phyloP scores from a whole-genome alignment of 495 filamentous ascomycete species.

The Melanomma pulvis-pyrius region DNA sequence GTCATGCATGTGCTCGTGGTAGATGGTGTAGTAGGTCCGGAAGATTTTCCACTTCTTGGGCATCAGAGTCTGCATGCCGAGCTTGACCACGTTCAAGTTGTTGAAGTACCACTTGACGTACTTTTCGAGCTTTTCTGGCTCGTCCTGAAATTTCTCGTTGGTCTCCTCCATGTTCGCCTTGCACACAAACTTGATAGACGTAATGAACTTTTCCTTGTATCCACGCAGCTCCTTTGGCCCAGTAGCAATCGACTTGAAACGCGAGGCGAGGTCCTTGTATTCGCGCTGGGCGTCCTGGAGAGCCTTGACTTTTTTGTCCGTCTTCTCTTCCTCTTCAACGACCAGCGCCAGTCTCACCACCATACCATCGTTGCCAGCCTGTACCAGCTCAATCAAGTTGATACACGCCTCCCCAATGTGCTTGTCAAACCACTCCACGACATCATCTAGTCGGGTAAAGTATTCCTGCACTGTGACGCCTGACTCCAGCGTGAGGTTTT shows the following conservation, averaged over 20 bases:
- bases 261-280: conserved; percentile 86
- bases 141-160: conserved; percentile 74
- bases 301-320: conserved; percentile 85
- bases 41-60: conserved; percentile 98
- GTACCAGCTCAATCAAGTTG: conserved; percentile 84
- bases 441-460: conserved; percentile 83
- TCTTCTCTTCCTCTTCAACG: conserved; percentile 94
- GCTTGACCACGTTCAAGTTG: conserved; percentile 86
- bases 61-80: conserved; percentile 85
- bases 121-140: conserved; percentile 83
- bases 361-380: conserved; percentile 80
- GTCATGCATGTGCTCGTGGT: conserved; percentile 93
- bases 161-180: conserved; percentile 73
- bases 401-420: conserved; percentile 85
- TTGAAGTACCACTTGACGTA: conserved; percentile 94
- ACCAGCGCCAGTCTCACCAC: conserved; percentile 90
- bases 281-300: conserved; percentile 92
- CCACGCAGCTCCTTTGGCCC: conserved; percentile 89
- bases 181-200: conserved; percentile 73
- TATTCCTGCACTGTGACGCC: conserved; percentile 77
- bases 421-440: conserved; percentile 92
- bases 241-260: conserved; percentile 92
- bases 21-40: conserved; percentile 83
- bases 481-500: conserved; percentile 59
- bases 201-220: conserved; percentile 93